Percentiles rank a stretch among this genome's conserved stretches.
phyloP scores from a whole-genome alignment of 768 basidiomycete genomes.

The Kwoniella sp. region DNA sequence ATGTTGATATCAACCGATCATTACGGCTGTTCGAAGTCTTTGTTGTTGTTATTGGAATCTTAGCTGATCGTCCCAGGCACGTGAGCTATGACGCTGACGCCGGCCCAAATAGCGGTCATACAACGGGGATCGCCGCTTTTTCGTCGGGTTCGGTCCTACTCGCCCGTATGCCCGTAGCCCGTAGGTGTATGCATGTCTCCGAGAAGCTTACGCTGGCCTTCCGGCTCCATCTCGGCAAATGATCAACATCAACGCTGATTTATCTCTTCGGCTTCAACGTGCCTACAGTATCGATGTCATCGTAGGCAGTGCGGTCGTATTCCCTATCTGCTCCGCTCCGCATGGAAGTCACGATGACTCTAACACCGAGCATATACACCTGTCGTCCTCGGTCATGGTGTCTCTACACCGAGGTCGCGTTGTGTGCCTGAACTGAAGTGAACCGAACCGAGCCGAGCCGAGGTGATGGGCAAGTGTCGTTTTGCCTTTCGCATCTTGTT shows the following conservation, averaged over 20 bases:
- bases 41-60: slow-evolving; percentile 1
- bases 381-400: background rate
- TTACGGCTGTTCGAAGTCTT: background rate
- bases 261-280: background rate
- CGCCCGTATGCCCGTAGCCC: too few species aligned
- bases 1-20: background rate
- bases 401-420: too few species aligned
- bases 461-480: background rate
- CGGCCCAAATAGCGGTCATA: too few species aligned
- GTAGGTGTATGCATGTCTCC: too few species aligned
- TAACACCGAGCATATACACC: background rate
- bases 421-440: too few species aligned
- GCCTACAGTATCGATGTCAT: too few species aligned
- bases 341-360: too few species aligned
- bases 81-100: background rate
- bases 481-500: background rate
- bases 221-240: too few species aligned
- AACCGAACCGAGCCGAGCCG: background rate
- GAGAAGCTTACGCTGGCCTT: background rate
- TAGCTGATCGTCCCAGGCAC: background rate
- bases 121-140: background rate
- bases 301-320: too few species aligned
- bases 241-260: background rate
- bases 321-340: too few species aligned
- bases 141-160: background rate